These are phyloP conservation scores for Rhizopus stolonifer DNA, from an alignment of 371 early-diverging fungal species.

Conservation along the genomic window DNA sequence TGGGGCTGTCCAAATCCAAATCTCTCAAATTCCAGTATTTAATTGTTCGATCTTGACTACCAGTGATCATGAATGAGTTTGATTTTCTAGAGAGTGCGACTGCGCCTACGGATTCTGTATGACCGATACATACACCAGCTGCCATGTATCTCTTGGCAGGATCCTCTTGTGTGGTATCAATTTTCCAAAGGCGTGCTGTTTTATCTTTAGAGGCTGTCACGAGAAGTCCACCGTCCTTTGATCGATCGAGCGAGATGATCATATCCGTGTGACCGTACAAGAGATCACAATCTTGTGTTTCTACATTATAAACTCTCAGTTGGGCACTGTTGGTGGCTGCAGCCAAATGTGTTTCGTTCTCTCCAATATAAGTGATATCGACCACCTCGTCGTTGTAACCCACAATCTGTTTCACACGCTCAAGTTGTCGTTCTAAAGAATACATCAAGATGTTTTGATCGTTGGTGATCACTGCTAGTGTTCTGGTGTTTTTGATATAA, in stretches of 20 bases:
- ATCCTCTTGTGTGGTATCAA: conserved; percentile 48
- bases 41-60: conserved; percentile 91
- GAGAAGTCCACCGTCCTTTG: conserved; percentile 64
- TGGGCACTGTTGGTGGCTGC: conserved; percentile 93
- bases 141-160: conserved; percentile 48
- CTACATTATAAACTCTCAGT: conserved; percentile 81
- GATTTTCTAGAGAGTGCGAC: conserved; percentile 69
- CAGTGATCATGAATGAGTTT: conserved; percentile 76
- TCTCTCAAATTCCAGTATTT: conserved; percentile 87
- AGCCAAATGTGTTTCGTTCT: conserved; percentile 70
- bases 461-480: conserved; percentile 74
- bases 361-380: conserved; percentile 79
- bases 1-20: conserved; percentile 42
- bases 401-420: conserved; percentile 78
- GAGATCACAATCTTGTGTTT: conserved; percentile 79
- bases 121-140: conserved; percentile 81
- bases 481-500: conserved; percentile 56
- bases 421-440: conserved; percentile 50
- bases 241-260: conserved; percentile 76
- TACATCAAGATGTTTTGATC: conserved; percentile 91
- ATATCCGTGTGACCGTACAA: conserved; percentile 88
- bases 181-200: conserved; percentile 79
- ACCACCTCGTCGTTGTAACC: conserved; percentile 96
- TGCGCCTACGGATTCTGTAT: conserved; percentile 89
- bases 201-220: conserved; percentile 92